These are phyloP conservation scores for Astrephomene gubernaculifera DNA, from an alignment of 139 green algal species.

Conservation along the genomic window DNA sequence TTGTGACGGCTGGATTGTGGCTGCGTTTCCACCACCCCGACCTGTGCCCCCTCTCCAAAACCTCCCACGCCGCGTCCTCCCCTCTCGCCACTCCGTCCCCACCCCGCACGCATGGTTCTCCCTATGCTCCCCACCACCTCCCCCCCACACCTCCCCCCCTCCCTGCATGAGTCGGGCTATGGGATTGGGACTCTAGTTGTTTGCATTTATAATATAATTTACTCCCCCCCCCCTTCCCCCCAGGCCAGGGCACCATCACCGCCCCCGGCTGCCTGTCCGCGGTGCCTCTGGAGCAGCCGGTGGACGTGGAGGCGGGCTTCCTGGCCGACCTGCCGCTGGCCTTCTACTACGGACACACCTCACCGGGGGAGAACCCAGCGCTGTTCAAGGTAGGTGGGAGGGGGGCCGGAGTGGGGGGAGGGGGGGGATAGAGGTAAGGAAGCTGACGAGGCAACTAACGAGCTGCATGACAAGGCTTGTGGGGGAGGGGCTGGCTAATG, in stretches of 20 bases:
- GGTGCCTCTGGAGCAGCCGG: slow-evolving; percentile 81
- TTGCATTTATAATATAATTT: no score
- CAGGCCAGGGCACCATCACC: slow-evolving; percentile 88
- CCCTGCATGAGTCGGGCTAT: no score
- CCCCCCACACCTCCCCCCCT: not conserved
- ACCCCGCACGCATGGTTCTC: not conserved
- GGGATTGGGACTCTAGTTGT: no score
- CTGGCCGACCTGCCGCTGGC: slow-evolving; percentile 82
- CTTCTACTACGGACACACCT: slow-evolving; percentile 87
- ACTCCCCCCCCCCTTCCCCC: not conserved
- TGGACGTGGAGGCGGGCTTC: slow-evolving; percentile 82
- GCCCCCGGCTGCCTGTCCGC: slow-evolving; percentile 88
- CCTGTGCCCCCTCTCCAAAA: no score
- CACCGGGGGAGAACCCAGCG: slow-evolving; percentile 78
- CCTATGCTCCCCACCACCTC: not conserved
- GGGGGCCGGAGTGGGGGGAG: not conserved
- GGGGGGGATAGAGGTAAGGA: no score
- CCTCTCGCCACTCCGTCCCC: no score
- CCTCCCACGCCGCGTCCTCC: no score
- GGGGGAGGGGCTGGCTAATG: no score
- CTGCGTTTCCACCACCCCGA: no score
- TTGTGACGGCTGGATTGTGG: no score
- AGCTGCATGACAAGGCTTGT: no score
- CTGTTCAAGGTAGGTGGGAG: slow-evolving; percentile 78
- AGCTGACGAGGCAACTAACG: no score